Evolutionary conservation across 2,329 filamentous ascomycete genomes (phyloP), one percentile per base, ranked within the genome.

Genomic region (Erysiphe pulchra): DNA sequence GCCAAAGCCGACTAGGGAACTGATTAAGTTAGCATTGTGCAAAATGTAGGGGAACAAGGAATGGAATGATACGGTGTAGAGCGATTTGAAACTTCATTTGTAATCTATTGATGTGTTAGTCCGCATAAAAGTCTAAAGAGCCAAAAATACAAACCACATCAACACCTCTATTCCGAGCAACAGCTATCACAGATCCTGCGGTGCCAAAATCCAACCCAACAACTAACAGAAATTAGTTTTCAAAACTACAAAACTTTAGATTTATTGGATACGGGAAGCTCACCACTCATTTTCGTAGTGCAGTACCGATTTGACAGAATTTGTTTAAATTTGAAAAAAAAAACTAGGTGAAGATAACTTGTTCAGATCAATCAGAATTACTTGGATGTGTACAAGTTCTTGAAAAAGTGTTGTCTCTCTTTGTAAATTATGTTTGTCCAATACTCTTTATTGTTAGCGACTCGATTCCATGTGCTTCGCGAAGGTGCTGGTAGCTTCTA

Each of bases 31-130:
- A 53, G 50, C 32, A 34, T 11, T 34, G 2, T 8, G 17, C 12
- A 28, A 4, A n/a, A 6, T 12, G 11, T 20, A 40, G 30, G n/a
- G 20, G 32, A 13, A 34, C 32, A 46, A 37, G 32, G 37, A 30
- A 47, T 17, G 6, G 24, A n/a, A 28, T 78, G 85, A 72, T 82
- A 94, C 83, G 90, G 90, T 56, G 90, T 98, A 50, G 84, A 77
- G 65, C 90, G 80, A 73, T 98, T 95, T 55, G 90, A 98, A 57
- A 95, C 90, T 67, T 98, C 90, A 71, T 98, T 98, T 68, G 84
- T 80, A 62, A 98, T 92, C 85, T 93, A 59, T 24, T 47, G 56
- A 45, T 47, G 39, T 38, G 55, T 64, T 54, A 63, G 60, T 49
- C 54, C 51, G 32, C 32, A 44, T 47, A 46, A 47, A 46, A 53